These are phyloP conservation scores for Trichoderma brevicompactum DNA, from an alignment of 2,329 filamentous ascomycete species.

Conservation along the genomic window DNA sequence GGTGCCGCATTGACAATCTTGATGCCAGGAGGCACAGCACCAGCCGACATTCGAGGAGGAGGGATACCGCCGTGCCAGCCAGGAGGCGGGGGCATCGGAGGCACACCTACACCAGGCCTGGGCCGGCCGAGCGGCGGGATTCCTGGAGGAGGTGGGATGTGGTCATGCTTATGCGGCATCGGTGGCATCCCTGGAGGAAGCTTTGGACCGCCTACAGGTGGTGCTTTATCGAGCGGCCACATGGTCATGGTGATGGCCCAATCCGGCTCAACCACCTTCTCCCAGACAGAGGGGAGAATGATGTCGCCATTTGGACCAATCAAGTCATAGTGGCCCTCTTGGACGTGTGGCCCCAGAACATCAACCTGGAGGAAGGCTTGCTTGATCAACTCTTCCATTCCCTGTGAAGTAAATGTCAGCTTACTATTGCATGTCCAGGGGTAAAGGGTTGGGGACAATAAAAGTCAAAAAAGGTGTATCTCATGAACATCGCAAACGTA, in stretches of 20 bases:
- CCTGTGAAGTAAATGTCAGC: slow-evolving; percentile 51
- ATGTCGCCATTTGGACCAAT: slow-evolving; percentile 80
- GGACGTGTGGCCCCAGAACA: slow-evolving; percentile 74
- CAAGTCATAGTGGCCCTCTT: slow-evolving; percentile 79
- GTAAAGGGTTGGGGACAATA: not conserved
- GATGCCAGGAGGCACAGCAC: slow-evolving; percentile 12
- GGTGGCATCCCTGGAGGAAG: slow-evolving; percentile 32
- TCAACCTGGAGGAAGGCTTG: slow-evolving; percentile 83
- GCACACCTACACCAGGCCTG: slow-evolving; percentile 15
- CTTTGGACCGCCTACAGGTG: slow-evolving; percentile 35
- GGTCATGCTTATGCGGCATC: slow-evolving; percentile 7
- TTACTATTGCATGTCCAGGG: not conserved
- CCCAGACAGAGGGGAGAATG: slow-evolving; percentile 78
- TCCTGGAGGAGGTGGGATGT: slow-evolving; percentile 21
- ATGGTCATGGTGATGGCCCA: slow-evolving; percentile 59
- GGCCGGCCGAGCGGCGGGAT: slow-evolving; percentile 28
- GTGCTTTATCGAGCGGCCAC: slow-evolving; percentile 59
- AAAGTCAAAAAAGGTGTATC: not conserved
- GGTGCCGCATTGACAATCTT: slow-evolving; percentile 32
- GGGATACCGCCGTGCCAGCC: slow-evolving; percentile 28
- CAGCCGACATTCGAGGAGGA: slow-evolving; percentile 7
- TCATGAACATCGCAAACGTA: slow-evolving; percentile 51
- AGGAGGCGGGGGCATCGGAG: slow-evolving; percentile 30
- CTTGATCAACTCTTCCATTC: slow-evolving; percentile 84
- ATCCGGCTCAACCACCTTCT: slow-evolving; percentile 78